Percentiles rank a stretch among this genome's conserved stretches.
These are phyloP conservation scores for Harringtonia aguacate DNA, from an alignment of 2,329 filamentous ascomycete genomes.

Conservation along the genomic window DNA sequence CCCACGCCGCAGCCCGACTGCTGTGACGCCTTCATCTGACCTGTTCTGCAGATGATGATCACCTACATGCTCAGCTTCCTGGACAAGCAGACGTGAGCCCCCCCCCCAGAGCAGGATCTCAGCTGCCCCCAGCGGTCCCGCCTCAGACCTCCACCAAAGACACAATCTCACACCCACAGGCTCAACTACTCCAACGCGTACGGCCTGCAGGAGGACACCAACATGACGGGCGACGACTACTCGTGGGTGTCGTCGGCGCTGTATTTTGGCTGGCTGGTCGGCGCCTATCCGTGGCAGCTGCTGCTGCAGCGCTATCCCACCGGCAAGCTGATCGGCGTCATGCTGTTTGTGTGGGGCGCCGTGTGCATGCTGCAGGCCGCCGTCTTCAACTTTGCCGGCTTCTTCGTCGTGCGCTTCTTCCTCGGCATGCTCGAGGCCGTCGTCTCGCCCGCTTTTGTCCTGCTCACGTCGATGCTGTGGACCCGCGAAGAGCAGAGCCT, in stretches of 20 bases:
- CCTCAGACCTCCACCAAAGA: too few relatives aligned
- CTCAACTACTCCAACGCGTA: conserved; percentile 30
- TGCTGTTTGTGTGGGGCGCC: conserved; percentile 32
- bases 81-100: conserved; percentile 17
- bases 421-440: conserved; percentile 30
- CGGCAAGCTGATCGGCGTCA: conserved; percentile 27
- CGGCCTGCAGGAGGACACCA: conserved; percentile 27
- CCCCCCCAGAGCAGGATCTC: too few relatives aligned
- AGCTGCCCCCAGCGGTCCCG: too few relatives aligned
- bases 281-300: conserved; percentile 27
- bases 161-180: background rate
- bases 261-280: conserved; percentile 31
- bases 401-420: conserved; percentile 25
- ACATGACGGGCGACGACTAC: conserved; percentile 28
- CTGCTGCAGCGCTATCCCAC: conserved; percentile 29
- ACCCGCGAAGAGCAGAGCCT: conserved; percentile 25
- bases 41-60: conserved; percentile 21
- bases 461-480: conserved; percentile 28
- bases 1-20: too few relatives aligned
- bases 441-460: conserved; percentile 23
- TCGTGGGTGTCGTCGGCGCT: conserved; percentile 32
- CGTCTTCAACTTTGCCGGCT: conserved; percentile 21
- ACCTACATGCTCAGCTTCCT: conserved; percentile 24
- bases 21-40: too few relatives aligned
- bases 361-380: conserved; percentile 18